Evolutionary conservation across 257 asterid genomes (phyloP).

Genomic region (Primulina huaijiensis): DNA sequence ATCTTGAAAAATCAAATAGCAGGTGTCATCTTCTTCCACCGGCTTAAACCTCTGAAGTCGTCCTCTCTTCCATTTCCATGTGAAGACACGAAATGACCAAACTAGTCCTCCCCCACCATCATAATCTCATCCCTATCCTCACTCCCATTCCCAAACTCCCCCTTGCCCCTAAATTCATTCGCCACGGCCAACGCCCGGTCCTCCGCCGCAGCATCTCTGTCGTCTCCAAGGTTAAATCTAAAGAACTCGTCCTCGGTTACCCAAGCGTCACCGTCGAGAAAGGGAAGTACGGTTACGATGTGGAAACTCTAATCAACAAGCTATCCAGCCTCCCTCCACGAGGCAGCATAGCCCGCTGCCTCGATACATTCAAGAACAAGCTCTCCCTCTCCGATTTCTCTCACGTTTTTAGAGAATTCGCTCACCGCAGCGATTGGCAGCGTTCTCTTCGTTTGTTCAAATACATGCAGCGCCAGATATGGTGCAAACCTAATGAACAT

Average conservation of each 20-base stretch:
- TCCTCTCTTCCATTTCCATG: constrained; percentile 26
- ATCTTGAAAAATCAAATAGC: background rate
- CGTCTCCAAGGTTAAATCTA: constrained; percentile 49
- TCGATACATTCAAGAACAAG: constrained; percentile 80
- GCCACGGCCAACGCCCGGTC: constrained; percentile 29
- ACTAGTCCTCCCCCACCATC: constrained; percentile 47
- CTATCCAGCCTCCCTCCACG: constrained; percentile 97
- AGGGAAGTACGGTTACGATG: constrained; percentile 94
- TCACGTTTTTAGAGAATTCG: constrained; percentile 77
- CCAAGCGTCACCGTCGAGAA: constrained; percentile 85
- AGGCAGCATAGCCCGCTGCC: constrained; percentile 95
- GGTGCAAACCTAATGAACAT: constrained; percentile 96
- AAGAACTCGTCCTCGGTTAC: constrained; percentile 74
- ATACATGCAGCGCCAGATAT: constrained; percentile 93
- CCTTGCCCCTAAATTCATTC: constrained; percentile 25
- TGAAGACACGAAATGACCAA: constrained; percentile 37
- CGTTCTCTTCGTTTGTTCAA: constrained; percentile 90
- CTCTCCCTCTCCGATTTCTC: constrained; percentile 85
- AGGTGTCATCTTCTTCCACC: background rate
- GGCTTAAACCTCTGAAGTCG: constrained; percentile 7
- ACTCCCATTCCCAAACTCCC: constrained; percentile 38
- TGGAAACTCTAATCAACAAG: constrained; percentile 92
- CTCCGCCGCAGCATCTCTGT: constrained; percentile 42
- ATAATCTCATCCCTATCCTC: constrained; percentile 40
- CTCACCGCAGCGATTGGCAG: constrained; percentile 93